Evolutionary conservation across 2,329 filamentous ascomycete genomes (phyloP).

Genomic region (Colletotrichum tamarilloi): DNA sequence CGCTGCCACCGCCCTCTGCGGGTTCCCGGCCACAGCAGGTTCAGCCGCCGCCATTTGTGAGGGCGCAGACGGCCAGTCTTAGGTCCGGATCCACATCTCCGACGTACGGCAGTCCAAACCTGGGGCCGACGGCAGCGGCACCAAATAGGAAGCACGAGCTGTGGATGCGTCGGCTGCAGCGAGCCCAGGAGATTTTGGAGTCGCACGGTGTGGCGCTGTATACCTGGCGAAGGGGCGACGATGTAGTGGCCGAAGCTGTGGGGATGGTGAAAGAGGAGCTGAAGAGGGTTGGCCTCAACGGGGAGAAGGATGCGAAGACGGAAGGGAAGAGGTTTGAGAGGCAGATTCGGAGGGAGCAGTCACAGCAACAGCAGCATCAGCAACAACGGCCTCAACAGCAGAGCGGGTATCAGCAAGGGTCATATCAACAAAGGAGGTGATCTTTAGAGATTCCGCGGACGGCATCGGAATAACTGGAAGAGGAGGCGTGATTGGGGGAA

Average conservation of each 20-base stretch:
- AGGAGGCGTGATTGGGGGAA: neutral
- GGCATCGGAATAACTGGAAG: neutral
- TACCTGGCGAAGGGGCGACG: slow-evolving; percentile 78
- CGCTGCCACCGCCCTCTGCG: slow-evolving; percentile 49
- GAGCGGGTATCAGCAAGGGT: neutral
- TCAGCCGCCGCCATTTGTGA: slow-evolving; percentile 38
- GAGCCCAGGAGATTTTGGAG: slow-evolving; percentile 73
- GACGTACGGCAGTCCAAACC: slow-evolving; percentile 45
- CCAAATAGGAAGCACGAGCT: slow-evolving; percentile 77
- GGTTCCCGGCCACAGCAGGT: slow-evolving; percentile 22
- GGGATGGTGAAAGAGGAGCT: slow-evolving; percentile 70
- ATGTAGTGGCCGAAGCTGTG: slow-evolving; percentile 75
- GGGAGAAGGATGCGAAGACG: slow-evolving; percentile 35
- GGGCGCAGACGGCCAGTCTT: slow-evolving; percentile 42
- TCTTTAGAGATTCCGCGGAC: neutral
- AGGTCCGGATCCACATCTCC: slow-evolving; percentile 47
- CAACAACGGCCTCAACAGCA: slow-evolving; percentile 10
- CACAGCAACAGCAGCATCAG: slow-evolving; percentile 26
- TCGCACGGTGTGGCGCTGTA: slow-evolving; percentile 74
- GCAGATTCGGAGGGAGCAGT: slow-evolving; percentile 30
- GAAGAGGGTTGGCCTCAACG: slow-evolving; percentile 50
- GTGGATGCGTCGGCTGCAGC: slow-evolving; percentile 75
- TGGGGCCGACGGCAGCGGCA: slow-evolving; percentile 43
- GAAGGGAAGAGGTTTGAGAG: slow-evolving; percentile 36
- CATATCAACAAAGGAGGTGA: slow-evolving; percentile 18